A percentile compares a stretch with the other conserved stretches of the same genome.
These are phyloP conservation scores for Fraxinus paxiana DNA, from an alignment of 305 asterid genomes.

Conservation along the genomic window DNA sequence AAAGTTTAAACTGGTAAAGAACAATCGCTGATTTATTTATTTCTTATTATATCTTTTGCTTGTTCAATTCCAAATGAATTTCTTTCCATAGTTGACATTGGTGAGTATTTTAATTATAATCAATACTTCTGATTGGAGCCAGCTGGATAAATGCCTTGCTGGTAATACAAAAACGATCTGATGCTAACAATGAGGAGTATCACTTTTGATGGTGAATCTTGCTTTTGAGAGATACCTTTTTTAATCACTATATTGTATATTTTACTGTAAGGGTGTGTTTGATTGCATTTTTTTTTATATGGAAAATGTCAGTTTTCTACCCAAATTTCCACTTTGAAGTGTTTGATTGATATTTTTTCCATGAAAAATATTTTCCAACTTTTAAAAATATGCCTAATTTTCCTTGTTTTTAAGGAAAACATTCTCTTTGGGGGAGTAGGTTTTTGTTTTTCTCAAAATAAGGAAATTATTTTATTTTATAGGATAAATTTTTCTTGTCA, in stretches of 20 bases:
- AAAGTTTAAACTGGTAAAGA: background rate
- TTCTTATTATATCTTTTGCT: slow-evolving; percentile 17
- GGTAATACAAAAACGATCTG: slow-evolving; percentile 1
- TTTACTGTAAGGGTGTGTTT: too few relatives aligned
- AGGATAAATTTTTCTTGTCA: too few relatives aligned
- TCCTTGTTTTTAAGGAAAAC: too few relatives aligned
- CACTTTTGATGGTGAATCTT: slow-evolving; percentile 29
- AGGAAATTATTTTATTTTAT: too few relatives aligned
- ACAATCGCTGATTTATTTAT: background rate
- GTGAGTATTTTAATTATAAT: background rate
- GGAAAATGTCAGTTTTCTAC: too few relatives aligned
- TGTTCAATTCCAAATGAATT: slow-evolving; percentile 20
- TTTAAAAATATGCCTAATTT: too few relatives aligned
- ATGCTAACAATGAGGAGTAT: slow-evolving; percentile 28
- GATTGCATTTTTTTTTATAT: too few relatives aligned
- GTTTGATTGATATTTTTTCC: too few relatives aligned
- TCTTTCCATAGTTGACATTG: slow-evolving; percentile 23
- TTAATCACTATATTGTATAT: background rate
- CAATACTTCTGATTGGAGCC: slow-evolving; percentile 21
- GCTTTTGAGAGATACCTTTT: background rate
- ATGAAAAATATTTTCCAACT: too few relatives aligned
- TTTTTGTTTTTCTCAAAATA: too few relatives aligned
- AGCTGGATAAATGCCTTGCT: slow-evolving; percentile 18
- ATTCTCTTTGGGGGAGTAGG: too few relatives aligned
- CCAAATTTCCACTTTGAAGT: too few relatives aligned